phyloP scores from a whole-genome alignment of 1,284 basidiomycete species.

The Microbotryum silenes-acaulis region DNA sequence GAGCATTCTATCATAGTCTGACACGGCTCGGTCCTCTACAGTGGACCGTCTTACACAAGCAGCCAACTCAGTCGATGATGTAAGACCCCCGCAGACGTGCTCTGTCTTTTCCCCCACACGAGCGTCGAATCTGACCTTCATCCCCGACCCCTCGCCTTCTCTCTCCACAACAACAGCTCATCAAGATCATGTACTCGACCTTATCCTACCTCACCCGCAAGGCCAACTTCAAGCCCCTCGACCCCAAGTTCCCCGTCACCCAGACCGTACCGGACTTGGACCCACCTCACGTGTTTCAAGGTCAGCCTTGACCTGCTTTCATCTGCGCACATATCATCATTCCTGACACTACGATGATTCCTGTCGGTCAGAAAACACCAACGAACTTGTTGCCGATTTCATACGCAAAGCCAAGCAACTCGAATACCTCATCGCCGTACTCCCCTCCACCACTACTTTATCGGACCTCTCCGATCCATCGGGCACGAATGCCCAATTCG shows the following conservation, averaged over 20 bases:
- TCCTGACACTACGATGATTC: background rate
- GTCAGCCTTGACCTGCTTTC: constrained; percentile 39
- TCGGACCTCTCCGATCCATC: constrained; percentile 47
- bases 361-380: constrained; percentile 55
- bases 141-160: background rate
- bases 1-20: no score
- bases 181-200: constrained; percentile 70
- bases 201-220: constrained; percentile 65
- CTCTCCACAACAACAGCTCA: constrained; percentile 48
- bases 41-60: constrained; percentile 33
- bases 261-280: constrained; percentile 63
- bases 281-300: constrained; percentile 61
- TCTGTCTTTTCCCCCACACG: background rate
- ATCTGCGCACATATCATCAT: background rate
- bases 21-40: background rate
- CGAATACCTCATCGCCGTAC: constrained; percentile 64
- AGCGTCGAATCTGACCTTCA: background rate
- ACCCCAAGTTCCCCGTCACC: constrained; percentile 61
- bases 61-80: constrained; percentile 26
- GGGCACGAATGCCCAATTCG: constrained; percentile 51
- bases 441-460: constrained; percentile 56
- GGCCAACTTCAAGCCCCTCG: constrained; percentile 63
- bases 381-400: constrained; percentile 67
- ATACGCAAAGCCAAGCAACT: constrained; percentile 75
- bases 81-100: background rate